phyloP scores from a whole-genome alignment of 1,284 basidiomycete genomes.

The Athelia sp. region DNA sequence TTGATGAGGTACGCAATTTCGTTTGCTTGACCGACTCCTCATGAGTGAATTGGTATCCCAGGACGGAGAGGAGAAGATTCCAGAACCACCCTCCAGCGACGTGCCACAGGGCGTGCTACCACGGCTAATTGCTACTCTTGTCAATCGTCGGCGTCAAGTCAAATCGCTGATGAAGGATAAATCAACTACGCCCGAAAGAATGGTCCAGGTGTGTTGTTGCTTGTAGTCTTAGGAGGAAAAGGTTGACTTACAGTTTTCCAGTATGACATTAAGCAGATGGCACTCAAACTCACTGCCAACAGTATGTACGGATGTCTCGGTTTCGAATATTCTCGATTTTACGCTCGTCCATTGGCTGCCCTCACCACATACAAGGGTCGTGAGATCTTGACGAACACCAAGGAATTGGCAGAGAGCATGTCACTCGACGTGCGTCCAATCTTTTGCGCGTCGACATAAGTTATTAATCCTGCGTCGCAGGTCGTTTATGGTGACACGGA shows the following conservation, averaged over 20 bases:
- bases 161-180: constrained; percentile 96
- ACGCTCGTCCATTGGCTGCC: constrained; percentile 93
- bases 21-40: background rate
- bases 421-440: constrained; percentile 71
- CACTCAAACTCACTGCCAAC: constrained; percentile 97
- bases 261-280: constrained; percentile 97
- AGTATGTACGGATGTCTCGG: constrained; percentile 99
- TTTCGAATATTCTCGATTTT: constrained; percentile 96
- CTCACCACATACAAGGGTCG: constrained; percentile 98
- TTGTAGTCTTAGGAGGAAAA: constrained; percentile 1
- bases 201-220: constrained; percentile 70
- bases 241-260: constrained; percentile 23
- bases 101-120: constrained; percentile 87
- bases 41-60: constrained; percentile 23
- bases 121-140: constrained; percentile 92
- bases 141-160: constrained; percentile 85
- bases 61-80: constrained; percentile 82
- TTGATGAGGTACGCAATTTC: constrained; percentile 51
- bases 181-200: constrained; percentile 67
- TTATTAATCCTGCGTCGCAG: constrained; percentile 32
- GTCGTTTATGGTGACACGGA: constrained; percentile 99
- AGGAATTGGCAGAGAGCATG: constrained; percentile 88
- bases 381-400: constrained; percentile 93
- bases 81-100: constrained; percentile 78
- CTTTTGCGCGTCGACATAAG: background rate